Evolutionary conservation across 140 eudicot genomes (phyloP), one percentile per base, ranked within the genome.

Genomic region (Stevia rebaudiana): DNA sequence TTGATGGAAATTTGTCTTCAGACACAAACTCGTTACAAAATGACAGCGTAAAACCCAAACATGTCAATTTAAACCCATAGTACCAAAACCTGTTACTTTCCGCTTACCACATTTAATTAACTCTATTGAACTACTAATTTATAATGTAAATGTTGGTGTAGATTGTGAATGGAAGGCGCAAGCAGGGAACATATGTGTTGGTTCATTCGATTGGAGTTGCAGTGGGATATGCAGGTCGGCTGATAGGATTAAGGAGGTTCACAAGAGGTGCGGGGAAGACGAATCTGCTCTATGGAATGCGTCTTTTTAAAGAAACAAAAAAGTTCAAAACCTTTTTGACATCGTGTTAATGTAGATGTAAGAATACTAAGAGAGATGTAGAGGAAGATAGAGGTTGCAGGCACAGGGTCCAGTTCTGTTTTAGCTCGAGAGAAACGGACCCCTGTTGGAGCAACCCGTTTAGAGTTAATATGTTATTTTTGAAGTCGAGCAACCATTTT

Each of bases 151-250:
- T 65, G 35, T 51, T 53, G 60, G 54, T 58, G 62, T 82, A 91
- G 98, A 91, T 85, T 91, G 98, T 15, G 98, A 91, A 76, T 91
- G 98, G 98, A 91, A 91, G 73, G 96, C 96, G 39, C 98, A 91
- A 73, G 95, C 95, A 11, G 98, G 98, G 68, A 91, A 91, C 80
- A 72, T 84, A 48, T 91, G 98, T 61, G 98, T 87, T 68, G 98
- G 96, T 6, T 91, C 96, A 12, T 91, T 87, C 43, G 98, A 91
- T 44, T 91, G 96, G 98, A 91, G 91, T 65, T 87, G 98, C 84
- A 91, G 95, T 11, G 96, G 98, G 41, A 81, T 91, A 31, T 91
- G 96, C 82, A 85, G 54, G 73, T 91, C 98, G 0, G 84, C 81
- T 13, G 96, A 91, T 19, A 83, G 98, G 81, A 82, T 91, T 24